A percentile compares a stretch with the other conserved stretches of the same genome.
phyloP scores from a whole-genome alignment of 768 basidiomycete species.

The Kwoniella mangroviensis region DNA sequence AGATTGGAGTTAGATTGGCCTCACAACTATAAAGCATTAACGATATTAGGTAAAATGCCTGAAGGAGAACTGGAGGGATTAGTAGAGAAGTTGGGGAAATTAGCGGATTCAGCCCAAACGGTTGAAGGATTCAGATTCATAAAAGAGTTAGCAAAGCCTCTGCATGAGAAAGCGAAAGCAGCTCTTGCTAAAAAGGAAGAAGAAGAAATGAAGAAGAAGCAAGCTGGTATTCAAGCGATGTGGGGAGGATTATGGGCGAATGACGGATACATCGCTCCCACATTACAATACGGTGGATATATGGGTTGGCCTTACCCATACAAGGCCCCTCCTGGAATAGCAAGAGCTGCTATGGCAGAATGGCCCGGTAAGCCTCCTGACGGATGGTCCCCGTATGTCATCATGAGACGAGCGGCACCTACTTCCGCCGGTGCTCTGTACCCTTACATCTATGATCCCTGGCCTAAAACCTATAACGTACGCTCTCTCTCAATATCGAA shows the following conservation, averaged over 20 bases:
- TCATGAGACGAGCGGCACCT: conserved; percentile 15
- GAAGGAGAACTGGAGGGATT: conserved; percentile 24
- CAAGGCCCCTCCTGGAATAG: conserved; percentile 33
- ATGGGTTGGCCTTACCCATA: conserved; percentile 48
- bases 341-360: conserved; percentile 17
- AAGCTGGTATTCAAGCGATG: conserved; percentile 49
- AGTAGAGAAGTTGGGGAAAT: conserved; percentile 31
- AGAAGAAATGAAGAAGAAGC: conserved; percentile 43
- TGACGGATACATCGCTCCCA: conserved; percentile 16
- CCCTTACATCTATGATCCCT: conserved; percentile 8
- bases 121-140: conserved; percentile 37
- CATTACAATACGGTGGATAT: conserved; percentile 33
- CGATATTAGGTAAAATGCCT: conserved; percentile 37
- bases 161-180: conserved; percentile 38
- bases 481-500: background rate
- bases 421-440: conserved; percentile 24
- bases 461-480: conserved; percentile 18
- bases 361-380: conserved; percentile 48
- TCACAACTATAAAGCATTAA: conserved; percentile 51
- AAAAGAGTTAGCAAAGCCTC: conserved; percentile 37
- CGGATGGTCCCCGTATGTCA: conserved; percentile 49
- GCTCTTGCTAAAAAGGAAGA: conserved; percentile 43
- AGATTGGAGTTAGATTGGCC: conserved; percentile 49
- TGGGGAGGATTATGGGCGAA: conserved; percentile 54
- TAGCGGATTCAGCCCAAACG: conserved; percentile 28